Base-by-base conservation (phyloP, 495 filamentous ascomycete species). In the Tirmania nivea region DNA sequence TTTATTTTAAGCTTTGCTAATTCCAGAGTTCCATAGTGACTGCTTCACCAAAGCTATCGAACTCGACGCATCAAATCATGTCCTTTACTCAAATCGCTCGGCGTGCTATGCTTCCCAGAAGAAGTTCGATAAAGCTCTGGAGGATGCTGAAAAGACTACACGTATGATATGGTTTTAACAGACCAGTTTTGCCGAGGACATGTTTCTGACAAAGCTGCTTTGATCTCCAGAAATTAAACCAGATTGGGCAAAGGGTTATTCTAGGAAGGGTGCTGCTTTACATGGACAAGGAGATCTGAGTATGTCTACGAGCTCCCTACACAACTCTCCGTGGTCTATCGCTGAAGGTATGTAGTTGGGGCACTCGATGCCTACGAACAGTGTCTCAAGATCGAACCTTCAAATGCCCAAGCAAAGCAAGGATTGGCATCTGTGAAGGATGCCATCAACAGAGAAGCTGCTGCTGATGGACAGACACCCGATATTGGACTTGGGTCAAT, bases 161-260 rank as follows among this genome's bases (percentile, higher is more conserved):
- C 61, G 61, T 63, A 31, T 31, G 25, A 5, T 31, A 5, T 31
- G 25, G 3, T 31, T 31, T 7, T 31, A 31, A 31, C 25, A 31
- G 25, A 31, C 25, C 25, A 3, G 2, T 31, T 31, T 7, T 31
- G 7, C 25, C 25, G 48, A 55, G 21, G 21, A 34, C 35, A 35
- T 54, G n/a, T n/a, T 21, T 12, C 47, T 21, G n/a, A 31, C 21
- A 1, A 20, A n/a, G 35, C 48, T 9, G 2, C 34, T 8, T 49
- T 39, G 39, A 50, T 36, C 20, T 14, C 39, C 19, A 64, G 77
- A 90, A 71, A 70, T 96, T 66, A 96, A 96, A 73, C 83, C 90
- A 12, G 89, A 96, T 71, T 97, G 92, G 92, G 82, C 86, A 35
- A 94, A 95, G 69, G 92, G 90, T 61, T 90, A 86, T 77, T 77